Percentiles rank a stretch among this genome's conserved stretches.
phyloP scores from a whole-genome alignment of 2,329 filamentous ascomycete species.

The Tolypocladium ophioglossoides region DNA sequence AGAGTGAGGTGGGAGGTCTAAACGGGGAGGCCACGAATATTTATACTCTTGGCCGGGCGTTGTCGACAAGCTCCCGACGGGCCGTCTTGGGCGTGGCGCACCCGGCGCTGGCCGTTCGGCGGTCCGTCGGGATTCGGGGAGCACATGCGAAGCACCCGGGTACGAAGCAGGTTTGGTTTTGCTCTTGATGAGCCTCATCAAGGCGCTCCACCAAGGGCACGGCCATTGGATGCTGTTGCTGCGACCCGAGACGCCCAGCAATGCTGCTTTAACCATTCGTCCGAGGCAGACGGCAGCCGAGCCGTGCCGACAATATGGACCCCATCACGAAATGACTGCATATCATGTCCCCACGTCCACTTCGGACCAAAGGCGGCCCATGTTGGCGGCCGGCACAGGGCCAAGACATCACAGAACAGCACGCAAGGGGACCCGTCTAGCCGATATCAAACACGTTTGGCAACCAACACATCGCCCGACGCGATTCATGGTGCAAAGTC shows the following conservation, averaged over 20 bases:
- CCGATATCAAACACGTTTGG: neutral
- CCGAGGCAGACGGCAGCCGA: constrained; percentile 1
- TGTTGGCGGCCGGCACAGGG: neutral
- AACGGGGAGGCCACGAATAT: neutral
- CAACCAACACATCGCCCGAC: neutral
- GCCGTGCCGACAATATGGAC: neutral
- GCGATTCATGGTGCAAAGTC: neutral
- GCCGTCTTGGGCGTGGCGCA: no score
- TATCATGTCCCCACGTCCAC: neutral
- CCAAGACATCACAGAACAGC: neutral
- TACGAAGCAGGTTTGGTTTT: neutral
- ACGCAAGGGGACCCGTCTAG: neutral
- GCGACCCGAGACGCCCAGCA: neutral
- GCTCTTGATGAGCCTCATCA: neutral
- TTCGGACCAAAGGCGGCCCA: neutral
- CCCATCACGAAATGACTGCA: constrained; percentile 1
- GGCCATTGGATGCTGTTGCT: neutral
- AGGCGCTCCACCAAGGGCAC: neutral
- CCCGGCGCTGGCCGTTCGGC: neutral
- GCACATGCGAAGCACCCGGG: no score
- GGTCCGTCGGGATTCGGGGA: neutral
- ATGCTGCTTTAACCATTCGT: neutral
- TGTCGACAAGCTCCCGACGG: no score
- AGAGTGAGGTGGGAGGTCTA: neutral
- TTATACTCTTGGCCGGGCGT: neutral